Evolutionary conservation across 148 eudicot species (phyloP).

Genomic region (Persicaria tinctoria): DNA sequence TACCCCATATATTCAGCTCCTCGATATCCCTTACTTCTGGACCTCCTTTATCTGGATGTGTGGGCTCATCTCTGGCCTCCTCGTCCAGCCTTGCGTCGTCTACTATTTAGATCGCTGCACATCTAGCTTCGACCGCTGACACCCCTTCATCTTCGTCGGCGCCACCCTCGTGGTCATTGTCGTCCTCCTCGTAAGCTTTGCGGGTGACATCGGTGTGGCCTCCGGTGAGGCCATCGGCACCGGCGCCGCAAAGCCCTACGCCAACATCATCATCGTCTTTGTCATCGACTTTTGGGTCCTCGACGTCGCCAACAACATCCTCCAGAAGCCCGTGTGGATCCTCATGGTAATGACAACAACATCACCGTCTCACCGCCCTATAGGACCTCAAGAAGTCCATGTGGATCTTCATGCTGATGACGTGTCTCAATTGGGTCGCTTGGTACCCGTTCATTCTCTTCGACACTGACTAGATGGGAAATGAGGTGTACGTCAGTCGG

Average conservation of each 20-base stretch:
- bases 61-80: conserved; percentile 9
- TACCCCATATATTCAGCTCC: conserved; percentile 1
- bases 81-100: conserved; percentile 11
- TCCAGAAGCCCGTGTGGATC: not conserved
- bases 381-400: conserved; percentile 41
- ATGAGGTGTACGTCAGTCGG: conserved; percentile 58
- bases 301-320: conserved; percentile 12
- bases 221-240: not conserved
- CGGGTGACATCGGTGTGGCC: not conserved
- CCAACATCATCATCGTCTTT: not conserved
- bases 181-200: not conserved
- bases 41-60: conserved; percentile 7
- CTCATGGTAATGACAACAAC: too few species aligned
- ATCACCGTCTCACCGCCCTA: conserved; percentile 26
- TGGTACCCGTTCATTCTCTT: conserved; percentile 71
- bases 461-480: conserved; percentile 81
- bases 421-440: conserved; percentile 59
- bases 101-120: not conserved
- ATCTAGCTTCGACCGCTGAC: not conserved
- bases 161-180: not conserved
- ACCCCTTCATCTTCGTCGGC: conserved; percentile 9
- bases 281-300: conserved; percentile 7
- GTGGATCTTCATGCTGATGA: conserved; percentile 58
- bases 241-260: not conserved
- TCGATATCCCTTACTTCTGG: not conserved